Percentiles rank a stretch among this genome's conserved stretches.
These are phyloP conservation scores for Aspergillus pseudoterreus DNA, from an alignment of 2,329 filamentous ascomycete species.

Conservation along the genomic window DNA sequence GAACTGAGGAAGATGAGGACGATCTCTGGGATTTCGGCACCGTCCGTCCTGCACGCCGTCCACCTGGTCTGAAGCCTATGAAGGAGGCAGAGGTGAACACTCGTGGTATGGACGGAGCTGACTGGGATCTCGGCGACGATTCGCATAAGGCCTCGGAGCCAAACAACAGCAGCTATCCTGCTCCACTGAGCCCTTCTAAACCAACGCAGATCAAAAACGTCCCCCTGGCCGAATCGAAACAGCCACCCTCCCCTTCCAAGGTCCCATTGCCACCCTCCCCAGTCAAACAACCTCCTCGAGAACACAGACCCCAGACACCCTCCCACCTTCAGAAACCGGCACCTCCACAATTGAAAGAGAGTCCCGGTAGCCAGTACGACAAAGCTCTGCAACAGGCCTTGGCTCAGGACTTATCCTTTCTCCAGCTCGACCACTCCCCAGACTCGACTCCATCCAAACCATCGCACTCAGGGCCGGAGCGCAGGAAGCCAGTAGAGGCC, in stretches of 20 bases:
- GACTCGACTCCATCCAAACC: conserved; percentile 11
- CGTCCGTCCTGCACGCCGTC: conserved; percentile 73
- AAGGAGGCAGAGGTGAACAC: conserved; percentile 79
- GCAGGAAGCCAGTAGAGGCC: conserved; percentile 25
- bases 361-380: conserved; percentile 40
- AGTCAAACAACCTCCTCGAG: conserved; percentile 50
- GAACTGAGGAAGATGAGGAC: conserved; percentile 53
- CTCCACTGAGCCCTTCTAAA: conserved; percentile 33
- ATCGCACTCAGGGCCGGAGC: conserved; percentile 3
- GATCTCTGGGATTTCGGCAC: conserved; percentile 99
- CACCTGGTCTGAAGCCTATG: conserved; percentile 65
- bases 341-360: conserved; percentile 28
- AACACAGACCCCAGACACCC: conserved; percentile 47
- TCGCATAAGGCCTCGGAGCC: conserved; percentile 23
- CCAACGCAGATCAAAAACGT: conserved; percentile 54
- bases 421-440: conserved; percentile 33
- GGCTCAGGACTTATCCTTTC: conserved; percentile 38
- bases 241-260: conserved; percentile 53
- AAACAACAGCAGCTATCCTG: conserved; percentile 46
- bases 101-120: conserved; percentile 49
- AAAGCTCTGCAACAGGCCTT: conserved; percentile 40
- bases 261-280: conserved; percentile 60
- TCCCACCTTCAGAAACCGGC: conserved; percentile 43
- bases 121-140: conserved; percentile 30
- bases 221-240: conserved; percentile 22